These are phyloP conservation scores for Lophiostoma macrostomum DNA, from an alignment of 495 filamentous ascomycete genomes.

Conservation along the genomic window DNA sequence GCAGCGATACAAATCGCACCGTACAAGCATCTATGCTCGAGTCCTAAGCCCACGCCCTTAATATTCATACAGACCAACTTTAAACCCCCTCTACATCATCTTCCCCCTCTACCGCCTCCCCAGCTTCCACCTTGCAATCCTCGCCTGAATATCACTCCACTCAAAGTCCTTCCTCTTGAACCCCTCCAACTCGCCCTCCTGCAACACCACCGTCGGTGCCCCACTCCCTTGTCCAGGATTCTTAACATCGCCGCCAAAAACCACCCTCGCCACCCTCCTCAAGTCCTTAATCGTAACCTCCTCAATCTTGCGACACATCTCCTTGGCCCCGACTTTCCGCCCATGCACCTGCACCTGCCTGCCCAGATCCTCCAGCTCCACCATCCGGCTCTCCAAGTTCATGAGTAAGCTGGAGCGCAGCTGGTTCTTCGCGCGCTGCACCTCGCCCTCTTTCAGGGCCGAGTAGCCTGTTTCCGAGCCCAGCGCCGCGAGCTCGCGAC, in stretches of 20 bases:
- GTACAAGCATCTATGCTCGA: too few species aligned
- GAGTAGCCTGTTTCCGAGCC: constrained; percentile 54
- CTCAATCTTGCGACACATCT: constrained; percentile 91
- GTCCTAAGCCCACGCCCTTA: too few species aligned
- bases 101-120: constrained; percentile 57
- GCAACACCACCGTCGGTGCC: constrained; percentile 89
- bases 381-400: constrained; percentile 97
- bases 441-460: constrained; percentile 68
- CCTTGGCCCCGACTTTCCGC: constrained; percentile 79
- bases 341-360: constrained; percentile 95
- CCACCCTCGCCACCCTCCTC: constrained; percentile 73
- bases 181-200: constrained; percentile 65
- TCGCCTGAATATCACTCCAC: constrained; percentile 89
- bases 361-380: constrained; percentile 96
- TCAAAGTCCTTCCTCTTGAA: constrained; percentile 55
- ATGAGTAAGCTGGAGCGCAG: constrained; percentile 85
- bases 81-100: neutral
- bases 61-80: neutral
- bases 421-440: constrained; percentile 97
- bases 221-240: constrained; percentile 80
- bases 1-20: too few species aligned
- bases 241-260: constrained; percentile 72
- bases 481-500: constrained; percentile 76
- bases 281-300: constrained; percentile 76
- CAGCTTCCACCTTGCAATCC: constrained; percentile 78